Evolutionary conservation across 352 stramenopile species (phyloP), one percentile per base, ranked within the genome.

Genomic region (Phytophthora sp.): DNA sequence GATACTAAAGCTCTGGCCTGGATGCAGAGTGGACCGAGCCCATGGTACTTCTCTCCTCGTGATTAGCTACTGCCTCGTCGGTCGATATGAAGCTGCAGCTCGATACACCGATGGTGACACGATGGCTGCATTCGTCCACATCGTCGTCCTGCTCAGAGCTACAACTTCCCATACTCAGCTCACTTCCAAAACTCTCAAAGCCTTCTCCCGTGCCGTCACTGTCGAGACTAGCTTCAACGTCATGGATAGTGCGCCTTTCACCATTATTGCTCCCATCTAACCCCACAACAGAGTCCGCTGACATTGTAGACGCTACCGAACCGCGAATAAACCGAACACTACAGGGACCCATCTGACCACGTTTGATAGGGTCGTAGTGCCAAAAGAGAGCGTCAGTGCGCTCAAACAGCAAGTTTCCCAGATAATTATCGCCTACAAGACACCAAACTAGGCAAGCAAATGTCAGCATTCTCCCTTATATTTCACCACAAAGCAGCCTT

Each of bases 391-490:
- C 65, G 54, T 82, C 72, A 0, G 59, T 66, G 42, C 63, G 63
- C 57, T 82, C 74, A 45, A 77, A 79, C 16, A 82, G 36, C 30
- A 66, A 46, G 30, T 79, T 79, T 9, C 74, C 74, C 12, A 76
- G 21, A 51, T 74, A 77, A 36, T 82, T 82, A 30, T 77, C 71
- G 12, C 74, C 74, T 52, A 77, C 71, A 45, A 82, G 53, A 45
- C 71, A 82, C 74, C 74, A 82, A 71, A 82, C 74, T 82, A 26
- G 9, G 49, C n/a, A 24, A 29, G 23, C 36, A 0, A 56, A n/a
- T n/a, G n/a, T n/a, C 4, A 56, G 11, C 41, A 27, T 54, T 8
- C 7, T 54, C 4, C 35, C 39, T 12, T 12, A 15, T 36, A 21
- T 2, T 35, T 45, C 31, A 5, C 15, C 41, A 30, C 12, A 39